Evolutionary conservation across 1,284 basidiomycete genomes (phyloP), one percentile per base, ranked within the genome.

Genomic region (Cryptococcus sp.): DNA sequence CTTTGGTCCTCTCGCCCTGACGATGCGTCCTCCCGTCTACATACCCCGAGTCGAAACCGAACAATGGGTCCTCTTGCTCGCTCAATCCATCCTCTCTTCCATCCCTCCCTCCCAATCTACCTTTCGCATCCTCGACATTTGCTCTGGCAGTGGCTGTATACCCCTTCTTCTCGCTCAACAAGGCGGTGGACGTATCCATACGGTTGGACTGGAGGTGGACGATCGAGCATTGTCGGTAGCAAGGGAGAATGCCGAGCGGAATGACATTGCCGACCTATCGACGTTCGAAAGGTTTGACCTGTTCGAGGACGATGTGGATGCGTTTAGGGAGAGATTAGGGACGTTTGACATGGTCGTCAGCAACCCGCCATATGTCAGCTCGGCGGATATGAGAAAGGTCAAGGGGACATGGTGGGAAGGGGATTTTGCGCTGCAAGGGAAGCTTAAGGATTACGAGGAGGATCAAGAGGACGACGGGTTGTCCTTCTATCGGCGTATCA

Each of bases 61-160:
- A 49, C 53, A 55, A 52, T 55, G 53, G 53, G 53, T 55, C n/a
- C 46, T 55, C 39, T 38, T 55, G 16, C 53, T 55, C 3, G 50
- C 50, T 18, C 11, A 40, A 32, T 28, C 38, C 23, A 38, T 52
- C 24, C 36, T 41, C 5, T 16, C 34, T 23, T 35, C 46, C 19
- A 16, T 37, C 11, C 32, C 42, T 11, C 18, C 45, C 33, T 25
- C 38, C 11, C 32, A 22, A 21, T 35, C 25, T 0, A 38, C 45
- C 1, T 38, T 52, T 28, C 35, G 48, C 14, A 53, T 56, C 21
- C 51, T 56, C 6, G 54, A 56, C 31, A 52, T 56, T 5, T 56
- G 54, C 42, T 47, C 51, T 7, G 54, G 54, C 14, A 52, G 51
- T 32, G 54, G 54, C 19, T 56, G 54, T 39, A 52, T 56, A 18